phyloP scores from a whole-genome alignment of 768 basidiomycete genomes.

The Filobasidium wieringae region DNA sequence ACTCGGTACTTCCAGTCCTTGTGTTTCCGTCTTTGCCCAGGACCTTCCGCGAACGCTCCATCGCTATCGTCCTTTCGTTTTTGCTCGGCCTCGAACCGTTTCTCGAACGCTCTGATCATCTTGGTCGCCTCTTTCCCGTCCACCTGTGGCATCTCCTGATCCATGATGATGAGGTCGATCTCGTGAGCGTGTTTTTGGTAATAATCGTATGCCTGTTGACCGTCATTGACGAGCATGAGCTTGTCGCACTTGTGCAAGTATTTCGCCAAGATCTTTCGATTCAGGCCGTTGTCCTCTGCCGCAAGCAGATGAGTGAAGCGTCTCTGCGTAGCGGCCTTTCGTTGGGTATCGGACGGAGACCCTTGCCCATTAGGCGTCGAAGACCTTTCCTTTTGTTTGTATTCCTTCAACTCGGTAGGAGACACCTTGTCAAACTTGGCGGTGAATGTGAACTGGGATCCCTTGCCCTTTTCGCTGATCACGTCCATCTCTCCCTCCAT shows the following conservation, averaged over 20 bases:
- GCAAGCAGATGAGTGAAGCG: conserved; percentile 2
- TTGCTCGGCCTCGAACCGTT: background rate
- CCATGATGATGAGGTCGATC: conserved; percentile 7
- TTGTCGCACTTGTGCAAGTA: background rate
- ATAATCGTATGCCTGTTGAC: conserved; percentile 3
- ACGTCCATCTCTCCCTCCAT: conserved; percentile 7
- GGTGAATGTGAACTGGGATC: conserved; percentile 7
- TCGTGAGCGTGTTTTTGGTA: background rate
- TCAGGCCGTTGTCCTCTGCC: conserved; percentile 9
- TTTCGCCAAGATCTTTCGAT: conserved; percentile 5
- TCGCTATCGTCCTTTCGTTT: background rate
- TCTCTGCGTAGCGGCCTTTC: background rate
- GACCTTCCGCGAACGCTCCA: background rate
- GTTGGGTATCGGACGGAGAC: background rate
- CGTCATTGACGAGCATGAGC: background rate
- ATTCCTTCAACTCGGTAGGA: background rate
- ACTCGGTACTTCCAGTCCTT: background rate
- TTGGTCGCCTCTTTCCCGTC: conserved; percentile 4
- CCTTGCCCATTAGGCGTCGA: background rate
- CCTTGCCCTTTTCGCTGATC: background rate
- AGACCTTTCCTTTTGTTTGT: background rate
- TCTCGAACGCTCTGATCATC: conserved; percentile 3
- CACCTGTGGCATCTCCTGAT: conserved; percentile 1
- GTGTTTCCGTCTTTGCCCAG: background rate
- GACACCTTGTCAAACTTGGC: background rate